phyloP scores from a whole-genome alignment of 257 asterid species.

The Eustoma russellianum region DNA sequence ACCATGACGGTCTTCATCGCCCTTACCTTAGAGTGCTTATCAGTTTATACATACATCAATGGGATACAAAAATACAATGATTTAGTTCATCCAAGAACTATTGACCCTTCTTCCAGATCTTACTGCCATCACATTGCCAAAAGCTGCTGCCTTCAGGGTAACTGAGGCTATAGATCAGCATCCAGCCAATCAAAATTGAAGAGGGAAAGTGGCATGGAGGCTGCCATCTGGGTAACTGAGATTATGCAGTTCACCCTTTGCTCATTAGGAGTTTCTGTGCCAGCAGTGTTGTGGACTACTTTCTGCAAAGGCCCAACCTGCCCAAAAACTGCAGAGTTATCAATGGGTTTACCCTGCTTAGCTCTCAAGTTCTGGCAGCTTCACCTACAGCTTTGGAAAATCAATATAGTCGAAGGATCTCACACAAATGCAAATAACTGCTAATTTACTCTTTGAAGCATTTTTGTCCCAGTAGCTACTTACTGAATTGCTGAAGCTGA shows the following conservation, averaged over 20 bases:
- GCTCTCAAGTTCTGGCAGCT: constrained; percentile 71
- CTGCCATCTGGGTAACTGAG: constrained; percentile 7
- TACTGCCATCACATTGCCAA: constrained; percentile 70
- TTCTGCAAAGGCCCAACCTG: constrained; percentile 49
- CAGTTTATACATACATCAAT: too few species aligned
- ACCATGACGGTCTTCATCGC: too few species aligned
- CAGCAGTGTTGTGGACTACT: constrained; percentile 34
- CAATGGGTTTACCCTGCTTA: constrained; percentile 41
- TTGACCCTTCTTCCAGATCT: constrained; percentile 73
- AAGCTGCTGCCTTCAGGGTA: constrained; percentile 56
- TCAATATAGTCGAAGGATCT: constrained; percentile 66
- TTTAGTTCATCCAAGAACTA: constrained; percentile 26
- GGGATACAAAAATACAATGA: too few species aligned
- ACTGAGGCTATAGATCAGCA: constrained; percentile 56
- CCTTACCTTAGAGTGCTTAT: too few species aligned
- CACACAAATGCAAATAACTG: constrained; percentile 30
- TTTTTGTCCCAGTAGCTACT: constrained; percentile 63
- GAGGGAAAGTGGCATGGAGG: constrained; percentile 60
- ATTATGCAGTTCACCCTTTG: constrained; percentile 62
- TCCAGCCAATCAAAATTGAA: constrained; percentile 38
- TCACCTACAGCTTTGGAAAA: constrained; percentile 71
- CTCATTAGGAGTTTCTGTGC: constrained; percentile 52
- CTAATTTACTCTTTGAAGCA: constrained; percentile 64
- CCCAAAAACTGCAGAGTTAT: constrained; percentile 37
- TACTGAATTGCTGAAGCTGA: constrained; percentile 83